phyloP scores from a whole-genome alignment of 306 rosid species.

The Abrus precatorius region DNA sequence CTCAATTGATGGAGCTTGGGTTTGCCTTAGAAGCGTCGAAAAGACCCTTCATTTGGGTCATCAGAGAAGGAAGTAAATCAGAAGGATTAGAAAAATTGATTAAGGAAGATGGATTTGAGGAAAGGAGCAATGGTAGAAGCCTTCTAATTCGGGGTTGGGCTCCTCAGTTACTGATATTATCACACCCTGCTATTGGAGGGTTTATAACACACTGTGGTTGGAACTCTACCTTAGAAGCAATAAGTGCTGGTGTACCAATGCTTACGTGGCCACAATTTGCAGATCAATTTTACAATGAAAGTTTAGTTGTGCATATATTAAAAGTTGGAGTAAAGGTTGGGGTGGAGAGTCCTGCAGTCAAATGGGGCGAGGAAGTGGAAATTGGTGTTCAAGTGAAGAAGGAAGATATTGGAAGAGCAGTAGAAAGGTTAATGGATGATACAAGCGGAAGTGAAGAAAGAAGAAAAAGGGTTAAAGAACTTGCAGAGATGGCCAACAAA shows the following conservation, averaged over 20 bases:
- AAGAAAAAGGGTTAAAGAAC: conserved; percentile 43
- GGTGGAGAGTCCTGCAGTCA: conserved; percentile 24
- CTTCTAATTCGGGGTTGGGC: conserved; percentile 69
- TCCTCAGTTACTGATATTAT: conserved; percentile 59
- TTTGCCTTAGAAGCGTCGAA: conserved; percentile 65
- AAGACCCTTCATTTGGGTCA: conserved; percentile 68
- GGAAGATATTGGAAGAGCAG: conserved; percentile 55
- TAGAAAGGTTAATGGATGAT: conserved; percentile 53
- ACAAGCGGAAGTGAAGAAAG: conserved; percentile 52
- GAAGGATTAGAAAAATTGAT: conserved; percentile 57
- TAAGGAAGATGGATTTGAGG: conserved; percentile 53
- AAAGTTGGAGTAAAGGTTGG: conserved; percentile 55
- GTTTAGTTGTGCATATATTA: conserved; percentile 40
- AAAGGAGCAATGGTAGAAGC: conserved; percentile 49
- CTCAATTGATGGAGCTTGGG: conserved; percentile 58
- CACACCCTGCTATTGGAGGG: conserved; percentile 65
- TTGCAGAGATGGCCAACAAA: conserved; percentile 52
- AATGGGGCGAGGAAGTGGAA: conserved; percentile 51
- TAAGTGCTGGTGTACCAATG: conserved; percentile 66
- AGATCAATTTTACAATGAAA: conserved; percentile 62
- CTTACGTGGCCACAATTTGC: conserved; percentile 70
- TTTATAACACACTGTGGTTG: conserved; percentile 74
- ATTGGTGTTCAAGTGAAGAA: conserved; percentile 48
- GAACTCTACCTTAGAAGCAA: conserved; percentile 66
- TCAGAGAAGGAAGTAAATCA: conserved; percentile 43